Base-by-base conservation (phyloP, 2,329 filamentous ascomycete species). In the Pseudogymnoascus verrucosus region DNA sequence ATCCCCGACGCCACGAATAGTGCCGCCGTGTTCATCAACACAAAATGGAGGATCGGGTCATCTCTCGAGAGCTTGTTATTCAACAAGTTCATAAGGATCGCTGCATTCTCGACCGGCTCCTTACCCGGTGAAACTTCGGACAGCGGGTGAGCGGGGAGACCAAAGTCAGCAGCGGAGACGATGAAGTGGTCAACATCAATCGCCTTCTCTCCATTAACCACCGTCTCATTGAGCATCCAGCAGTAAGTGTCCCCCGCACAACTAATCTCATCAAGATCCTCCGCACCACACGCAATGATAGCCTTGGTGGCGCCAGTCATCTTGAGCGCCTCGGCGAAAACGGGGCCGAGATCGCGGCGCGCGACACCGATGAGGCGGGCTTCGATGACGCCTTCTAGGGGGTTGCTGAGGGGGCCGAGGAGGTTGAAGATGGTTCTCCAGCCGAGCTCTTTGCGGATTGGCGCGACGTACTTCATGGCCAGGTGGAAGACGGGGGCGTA, bases 361-460 rank as follows among this genome's bases (percentile, higher is more conserved):
- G 93, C 93, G 28, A 99, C 93, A 66, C 95, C 95, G n/a, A 99
- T 85, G 64, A 99, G 85, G 31, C 95, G 87, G 11, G 93, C 92
- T 78, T 99, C 95, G 65, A 99, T 85, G 37, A 84, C 79, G 69
- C 87, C 85, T 71, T 97, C 90, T 16, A 96, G 84, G 0, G 95
- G 95, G 76, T 98, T 98, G 54, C 92, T 89, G 28, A 99, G 81
- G 0, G 95, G 95, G 0, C 95, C 95, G 60, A 99, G 84, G 14
- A 99, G 85, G 77, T 99, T 99, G 85, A 99, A 99, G 69, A 99
- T 93, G 1, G 95, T 99, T 70, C 95, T 87, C 82, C 95, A 93
- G 64, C 93, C 93, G 21, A 99, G 84, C 74, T 96, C 89, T 72
- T 86, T 90, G 66, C 95, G 89, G 67, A 97, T 88, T 1, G 89